Evolutionary conservation across 495 filamentous ascomycete species (phyloP), one percentile per base, ranked within the genome.

Genomic region (Annulohypoxylon maeteangense): DNA sequence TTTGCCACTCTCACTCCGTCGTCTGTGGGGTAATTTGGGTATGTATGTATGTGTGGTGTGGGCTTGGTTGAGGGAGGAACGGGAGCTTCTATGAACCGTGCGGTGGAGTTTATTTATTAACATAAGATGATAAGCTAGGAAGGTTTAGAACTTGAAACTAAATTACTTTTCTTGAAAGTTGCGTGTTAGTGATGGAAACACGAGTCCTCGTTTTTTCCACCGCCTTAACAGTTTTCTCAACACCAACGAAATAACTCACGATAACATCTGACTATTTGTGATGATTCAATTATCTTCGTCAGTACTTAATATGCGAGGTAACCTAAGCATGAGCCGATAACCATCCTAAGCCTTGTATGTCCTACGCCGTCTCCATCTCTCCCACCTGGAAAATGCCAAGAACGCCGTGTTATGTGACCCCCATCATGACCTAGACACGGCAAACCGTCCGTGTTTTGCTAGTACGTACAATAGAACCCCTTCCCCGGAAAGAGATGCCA

Each of bases 331-430:
- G 40, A 66, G 63, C 54, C 34, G 10, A 42, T 50, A 34, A 34
- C 55, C 31, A 66, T 66, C 63, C 63, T 59, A 58, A 40, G 54
- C 63, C 29, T 22, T 48, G 44, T 22, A 44, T 40, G 53, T 42
- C 51, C 63, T 66, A 66, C 23, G 34, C 44, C 27, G 51, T 3
- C 40, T 38, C 44, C 56, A 36, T 61, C 53, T 55, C 34, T 23
- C 67, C 50, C 40, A 11, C 11, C 18, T 25, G 11, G 22, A 50
- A 70, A n/a, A 62, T 56, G 62, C 61, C 62, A 40, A 61, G 57
- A 67, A 71, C 68, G 68, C 68, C 68, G 7, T 62, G 42, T 57
- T 65, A 54, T 71, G 62, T 50, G 54, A 62, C 53, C 61, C 51
- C 57, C 59, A 42, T 36, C 25, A 27, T 38, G 20, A 45, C 22